Evolutionary conservation across 305 asterid species (phyloP), one percentile per base, ranked within the genome.

Genomic region (Caryopteris hybrid): DNA sequence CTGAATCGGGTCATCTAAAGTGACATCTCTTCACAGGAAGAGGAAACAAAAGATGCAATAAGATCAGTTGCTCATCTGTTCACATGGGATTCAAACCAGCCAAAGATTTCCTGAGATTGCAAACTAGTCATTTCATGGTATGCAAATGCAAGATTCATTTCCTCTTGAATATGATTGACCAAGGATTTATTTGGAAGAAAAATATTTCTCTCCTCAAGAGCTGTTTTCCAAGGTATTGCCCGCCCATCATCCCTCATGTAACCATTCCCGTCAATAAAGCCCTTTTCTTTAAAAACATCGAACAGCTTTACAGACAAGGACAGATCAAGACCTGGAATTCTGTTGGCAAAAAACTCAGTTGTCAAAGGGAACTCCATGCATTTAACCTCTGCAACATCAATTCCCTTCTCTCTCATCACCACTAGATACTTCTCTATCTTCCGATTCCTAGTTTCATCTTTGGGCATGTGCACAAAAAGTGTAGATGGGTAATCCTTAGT

Each of bases 81-180:
- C 84, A 84, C 57, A 80, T 90, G 96, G 78, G 91, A 83, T 70
- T 84, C 96, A 73, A 90, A 90, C 99, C 97, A 93, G 64, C 87
- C 74, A 72, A 90, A 80, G 22, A 90, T 88, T 72, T 90, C 81
- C 47, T 74, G 84, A 21, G 94, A 86, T 64, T 76, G 92, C 83
- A 93, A 84, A 78, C 99, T 93, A 45, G 95, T 93, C 99, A 93
- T 93, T 78, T 90, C 99, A 83, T 93, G 97, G 83, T 85, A 88
- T 1, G 94, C 95, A 84, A 67, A 93, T 0, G 99, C 99, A 72
- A 90, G 95, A 82, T 93, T 93, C 96, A 93, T 86, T 82, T 93
- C 97, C 81, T 93, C 99, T 61, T 88, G 97, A 77, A 93, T 87
- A 77, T 83, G 94, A 68, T 86, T 81, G 41, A 74, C 80, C 77